Evolutionary conservation across 768 basidiomycete genomes (phyloP), one percentile per base, ranked within the genome.

Genomic region (Rubroboletus pulcherrimus): DNA sequence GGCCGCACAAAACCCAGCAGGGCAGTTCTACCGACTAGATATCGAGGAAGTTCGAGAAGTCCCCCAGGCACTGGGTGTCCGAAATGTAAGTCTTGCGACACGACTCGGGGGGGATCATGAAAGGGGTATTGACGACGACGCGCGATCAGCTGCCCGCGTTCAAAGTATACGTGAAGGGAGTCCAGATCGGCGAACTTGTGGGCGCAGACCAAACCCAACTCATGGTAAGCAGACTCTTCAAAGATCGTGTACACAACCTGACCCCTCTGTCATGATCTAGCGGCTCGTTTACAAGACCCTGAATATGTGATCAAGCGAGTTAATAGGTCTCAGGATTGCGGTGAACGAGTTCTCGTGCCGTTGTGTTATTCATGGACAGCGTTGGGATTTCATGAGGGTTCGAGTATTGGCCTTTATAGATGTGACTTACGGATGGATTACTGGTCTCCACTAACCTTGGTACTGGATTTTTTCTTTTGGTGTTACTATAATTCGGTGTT

Each of bases 1-100:
- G 58, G 64, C 68, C 46, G 59, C 58, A 7, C 64, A 68, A 64
- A 62, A 70, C 43, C 68, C 68, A 9, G 5, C 14, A 26, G 68
- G 59, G 0, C 40, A 68, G 1, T 69, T 69, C 56, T 70, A 70
- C 59, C 68, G 68, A 49, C 66, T 69, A n/a, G 68, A 69, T 60
- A 60, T 55, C 21, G 68, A 69, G 34, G 68, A 69, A 17, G 62
- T 59, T 29, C 66, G 64, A 41, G 68, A 69, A 34, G 58, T 69
- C 21, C 53, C 64, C 7, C 43, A 38, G 45, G 68, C 49, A 40
- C 53, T 70, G 29, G 64, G 59, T 2, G 66, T 69, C 55, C 68
- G 62, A 39, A 60, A 46, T 31, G 66, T 69, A 51, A 58, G 64
- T 39, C 24, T 21, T 50, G 33, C 11, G n/a, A 24, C 53, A 57